These are phyloP conservation scores for Pulveroboletus sp. DNA, from an alignment of 1,284 basidiomycete genomes.

Conservation along the genomic window DNA sequence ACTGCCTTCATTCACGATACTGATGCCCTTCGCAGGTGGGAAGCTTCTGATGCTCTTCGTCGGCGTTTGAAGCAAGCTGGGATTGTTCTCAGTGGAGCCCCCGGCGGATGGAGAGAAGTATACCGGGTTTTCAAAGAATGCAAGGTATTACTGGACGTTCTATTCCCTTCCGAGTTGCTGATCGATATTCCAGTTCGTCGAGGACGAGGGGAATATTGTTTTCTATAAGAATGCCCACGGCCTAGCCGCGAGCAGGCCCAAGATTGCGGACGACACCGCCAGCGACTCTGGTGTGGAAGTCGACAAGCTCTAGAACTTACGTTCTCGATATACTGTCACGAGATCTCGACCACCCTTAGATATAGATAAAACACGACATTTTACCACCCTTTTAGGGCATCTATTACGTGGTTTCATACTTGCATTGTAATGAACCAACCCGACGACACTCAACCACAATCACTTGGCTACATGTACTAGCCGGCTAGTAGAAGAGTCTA, in stretches of 20 bases:
- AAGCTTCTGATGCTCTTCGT: conserved; percentile 88
- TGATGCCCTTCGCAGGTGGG: conserved; percentile 59
- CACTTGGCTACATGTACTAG: too few relatives aligned
- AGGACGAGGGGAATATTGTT: conserved; percentile 87
- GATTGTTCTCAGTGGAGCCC: conserved; percentile 58
- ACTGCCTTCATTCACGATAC: background rate
- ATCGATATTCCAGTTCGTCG: conserved; percentile 66
- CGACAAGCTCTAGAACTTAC: conserved; percentile 37
- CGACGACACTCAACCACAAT: background rate
- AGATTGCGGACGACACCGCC: conserved; percentile 59
- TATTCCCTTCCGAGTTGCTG: conserved; percentile 10
- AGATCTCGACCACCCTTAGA: background rate
- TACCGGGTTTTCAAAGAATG: conserved; percentile 75
- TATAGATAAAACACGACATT: conserved; percentile 16
- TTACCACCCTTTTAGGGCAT: background rate
- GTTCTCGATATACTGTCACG: conserved; percentile 7
- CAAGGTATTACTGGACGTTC: conserved; percentile 48
- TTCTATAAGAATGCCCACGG: conserved; percentile 92
- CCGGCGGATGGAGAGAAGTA: conserved; percentile 80
- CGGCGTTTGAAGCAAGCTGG: conserved; percentile 69
- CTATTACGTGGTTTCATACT: background rate
- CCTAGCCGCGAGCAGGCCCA: conserved; percentile 69
- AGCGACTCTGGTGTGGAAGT: conserved; percentile 90
- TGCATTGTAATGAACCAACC: background rate
- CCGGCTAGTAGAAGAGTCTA: too few relatives aligned